Conservation (phyloP, 2,329 filamentous ascomycete species). For the Fusarium sp. region DNA sequence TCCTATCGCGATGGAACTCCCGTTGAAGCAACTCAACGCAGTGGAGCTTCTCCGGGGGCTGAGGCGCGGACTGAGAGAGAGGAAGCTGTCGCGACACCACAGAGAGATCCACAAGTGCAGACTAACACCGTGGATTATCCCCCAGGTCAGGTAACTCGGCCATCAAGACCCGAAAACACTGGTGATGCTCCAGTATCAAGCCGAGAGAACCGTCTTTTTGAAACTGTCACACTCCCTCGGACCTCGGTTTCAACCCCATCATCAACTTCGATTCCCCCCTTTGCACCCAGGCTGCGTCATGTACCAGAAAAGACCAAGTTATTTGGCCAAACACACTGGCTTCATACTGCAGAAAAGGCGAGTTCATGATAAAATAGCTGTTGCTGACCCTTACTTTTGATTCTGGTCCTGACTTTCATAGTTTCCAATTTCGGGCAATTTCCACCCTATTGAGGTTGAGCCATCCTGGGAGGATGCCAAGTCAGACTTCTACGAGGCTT, state of each 20-base stretch:
- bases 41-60: neutral
- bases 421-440: slow-evolving; percentile 42
- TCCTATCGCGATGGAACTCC: slow-evolving; percentile 39
- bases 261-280: slow-evolving; percentile 34
- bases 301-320: slow-evolving; percentile 44
- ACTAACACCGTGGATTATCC: slow-evolving; percentile 7
- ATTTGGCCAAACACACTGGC: slow-evolving; percentile 45
- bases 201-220: neutral
- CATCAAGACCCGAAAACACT: neutral
- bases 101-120: neutral
- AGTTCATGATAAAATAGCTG: neutral
- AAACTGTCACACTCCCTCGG: neutral
- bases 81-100: neutral
- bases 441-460: slow-evolving; percentile 41
- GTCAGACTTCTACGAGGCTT: slow-evolving; percentile 33
- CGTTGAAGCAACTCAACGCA: neutral
- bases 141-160: slow-evolving; percentile 15
- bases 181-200: neutral
- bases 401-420: slow-evolving; percentile 15
- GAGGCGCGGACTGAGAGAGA: slow-evolving; percentile 1
- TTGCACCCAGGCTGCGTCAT: slow-evolving; percentile 39
- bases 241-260: neutral
- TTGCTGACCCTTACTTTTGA: neutral
- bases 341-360: slow-evolving; percentile 43
- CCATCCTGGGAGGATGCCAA: slow-evolving; percentile 42